Percentiles rank a stretch among this genome's conserved stretches.
phyloP scores from a whole-genome alignment of 2,329 filamentous ascomycete genomes.

The Colletotrichum sp. region DNA sequence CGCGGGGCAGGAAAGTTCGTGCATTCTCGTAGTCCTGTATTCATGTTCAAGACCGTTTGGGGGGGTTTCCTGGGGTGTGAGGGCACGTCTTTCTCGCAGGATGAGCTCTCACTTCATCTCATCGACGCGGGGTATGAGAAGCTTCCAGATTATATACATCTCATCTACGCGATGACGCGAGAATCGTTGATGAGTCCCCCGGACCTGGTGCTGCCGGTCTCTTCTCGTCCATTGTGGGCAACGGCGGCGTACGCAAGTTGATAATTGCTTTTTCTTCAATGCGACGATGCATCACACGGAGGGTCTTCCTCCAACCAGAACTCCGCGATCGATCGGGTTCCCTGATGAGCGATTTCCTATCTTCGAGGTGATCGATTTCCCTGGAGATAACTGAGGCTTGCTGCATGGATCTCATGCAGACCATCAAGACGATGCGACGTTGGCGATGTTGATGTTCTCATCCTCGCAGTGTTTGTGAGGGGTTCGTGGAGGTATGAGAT shows the following conservation, averaged over 20 bases:
- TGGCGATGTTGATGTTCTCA: not conserved
- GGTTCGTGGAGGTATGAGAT: not conserved
- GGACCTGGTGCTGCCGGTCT: not conserved
- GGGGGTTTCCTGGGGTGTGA: no score
- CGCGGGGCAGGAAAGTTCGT: no score
- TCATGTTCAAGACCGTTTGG: not conserved
- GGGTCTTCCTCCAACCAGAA: not conserved
- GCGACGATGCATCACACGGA: not conserved
- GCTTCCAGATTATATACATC: fast-evolving
- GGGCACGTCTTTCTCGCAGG: no score
- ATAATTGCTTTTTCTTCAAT: not conserved
- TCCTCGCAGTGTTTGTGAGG: not conserved
- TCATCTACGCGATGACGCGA: not conserved
- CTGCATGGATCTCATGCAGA: not conserved
- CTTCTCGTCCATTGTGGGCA: not conserved
- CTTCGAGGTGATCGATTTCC: not conserved
- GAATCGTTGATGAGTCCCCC: fast-evolving
- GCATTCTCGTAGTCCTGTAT: not conserved
- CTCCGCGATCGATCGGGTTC: not conserved
- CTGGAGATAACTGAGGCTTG: not conserved
- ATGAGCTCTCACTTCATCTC: not conserved
- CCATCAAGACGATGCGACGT: not conserved
- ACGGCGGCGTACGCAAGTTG: not conserved
- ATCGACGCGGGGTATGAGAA: not conserved
- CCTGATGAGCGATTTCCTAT: not conserved